Conservation (phyloP, 306 rosid genomes). For the Cucumis cinereus region DNA sequence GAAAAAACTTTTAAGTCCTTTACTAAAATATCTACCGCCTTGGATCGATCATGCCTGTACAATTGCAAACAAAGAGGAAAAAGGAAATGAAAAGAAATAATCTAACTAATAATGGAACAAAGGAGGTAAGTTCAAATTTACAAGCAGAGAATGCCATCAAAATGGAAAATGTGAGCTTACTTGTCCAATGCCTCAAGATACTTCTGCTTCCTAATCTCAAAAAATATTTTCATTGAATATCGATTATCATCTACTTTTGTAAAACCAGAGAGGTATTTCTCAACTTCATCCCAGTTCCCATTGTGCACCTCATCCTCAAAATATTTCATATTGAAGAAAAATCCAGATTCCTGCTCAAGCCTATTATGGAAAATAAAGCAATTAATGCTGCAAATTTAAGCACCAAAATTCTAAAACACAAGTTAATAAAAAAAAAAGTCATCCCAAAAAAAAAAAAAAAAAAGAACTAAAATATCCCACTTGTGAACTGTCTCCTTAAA, state of each 20-base stretch:
- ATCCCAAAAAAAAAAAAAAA: neutral
- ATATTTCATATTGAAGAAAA: conserved; percentile 94
- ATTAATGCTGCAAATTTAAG: conserved; percentile 18
- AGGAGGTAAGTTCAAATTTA: neutral
- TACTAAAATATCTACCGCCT: conserved; percentile 82
- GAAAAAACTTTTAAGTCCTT: conserved; percentile 89
- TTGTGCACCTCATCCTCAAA: conserved; percentile 97
- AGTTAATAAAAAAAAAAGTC: neutral
- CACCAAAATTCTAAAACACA: conserved; percentile 2
- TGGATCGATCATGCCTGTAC: conserved; percentile 82
- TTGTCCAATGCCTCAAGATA: conserved; percentile 94
- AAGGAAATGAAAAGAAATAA: neutral
- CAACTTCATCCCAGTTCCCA: conserved; percentile 99
- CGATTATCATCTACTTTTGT: conserved; percentile 97
- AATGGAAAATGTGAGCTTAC: conserved; percentile 39
- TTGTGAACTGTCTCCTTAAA: conserved; percentile 97
- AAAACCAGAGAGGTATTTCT: conserved; percentile 90
- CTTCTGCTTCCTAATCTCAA: conserved; percentile 97
- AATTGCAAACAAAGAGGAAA: neutral
- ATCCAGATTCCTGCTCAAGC: conserved; percentile 97
- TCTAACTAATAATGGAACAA: neutral
- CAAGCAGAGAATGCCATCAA: neutral
- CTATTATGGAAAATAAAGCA: conserved; percentile 27
- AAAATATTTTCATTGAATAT: conserved; percentile 95
- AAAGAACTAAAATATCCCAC: conserved; percentile 33